Conservation (phyloP, 164 flowering plant genomes). For the Cinnamomum chago region DNA sequence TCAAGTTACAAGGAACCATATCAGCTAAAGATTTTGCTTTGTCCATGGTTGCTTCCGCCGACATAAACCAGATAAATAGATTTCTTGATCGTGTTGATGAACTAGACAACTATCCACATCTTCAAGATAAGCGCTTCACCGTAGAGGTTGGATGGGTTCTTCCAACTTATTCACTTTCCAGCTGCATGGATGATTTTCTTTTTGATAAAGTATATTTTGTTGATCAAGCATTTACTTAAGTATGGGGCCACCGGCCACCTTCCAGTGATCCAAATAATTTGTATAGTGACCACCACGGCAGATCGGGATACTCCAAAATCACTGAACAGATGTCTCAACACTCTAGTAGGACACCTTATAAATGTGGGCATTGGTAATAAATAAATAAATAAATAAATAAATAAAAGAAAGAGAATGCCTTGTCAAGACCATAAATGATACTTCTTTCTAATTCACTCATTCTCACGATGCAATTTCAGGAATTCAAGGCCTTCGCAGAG, state of each 20-base stretch:
- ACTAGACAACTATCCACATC: constrained; percentile 38
- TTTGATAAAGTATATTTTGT: background rate
- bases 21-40: constrained; percentile 94
- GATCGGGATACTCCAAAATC: too few relatives aligned
- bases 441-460: background rate
- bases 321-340: too few relatives aligned
- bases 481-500: constrained; percentile 74
- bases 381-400: too few relatives aligned
- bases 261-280: too few relatives aligned
- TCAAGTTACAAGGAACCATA: constrained; percentile 60
- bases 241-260: too few relatives aligned
- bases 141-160: constrained; percentile 29
- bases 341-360: too few relatives aligned
- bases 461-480: constrained; percentile 22
- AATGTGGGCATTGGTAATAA: too few relatives aligned
- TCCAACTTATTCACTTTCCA: background rate
- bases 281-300: too few relatives aligned
- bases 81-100: constrained; percentile 73
- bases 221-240: background rate
- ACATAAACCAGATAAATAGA: constrained; percentile 55
- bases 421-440: too few relatives aligned
- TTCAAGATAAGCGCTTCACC: constrained; percentile 48
- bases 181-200: background rate
- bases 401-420: too few relatives aligned
- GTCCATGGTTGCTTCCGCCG: constrained; percentile 96